Evolutionary conservation across 306 rosid species (phyloP).

Genomic region (Vigna trinervia): DNA sequence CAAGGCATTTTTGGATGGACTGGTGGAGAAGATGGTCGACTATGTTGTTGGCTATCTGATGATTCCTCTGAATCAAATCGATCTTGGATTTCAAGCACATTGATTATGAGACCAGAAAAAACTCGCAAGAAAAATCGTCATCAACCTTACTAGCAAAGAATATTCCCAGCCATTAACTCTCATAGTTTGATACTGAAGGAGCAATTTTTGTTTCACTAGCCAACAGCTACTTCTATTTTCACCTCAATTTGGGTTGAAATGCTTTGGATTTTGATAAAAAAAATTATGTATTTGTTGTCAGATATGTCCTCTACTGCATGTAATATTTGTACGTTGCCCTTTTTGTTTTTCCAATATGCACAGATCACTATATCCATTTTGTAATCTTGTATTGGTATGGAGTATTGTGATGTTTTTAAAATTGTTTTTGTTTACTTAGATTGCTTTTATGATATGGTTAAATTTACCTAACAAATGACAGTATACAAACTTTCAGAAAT

Average conservation of each 20-base stretch:
- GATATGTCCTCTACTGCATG: neutral
- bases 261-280: constrained; percentile 3
- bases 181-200: neutral
- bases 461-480: too few relatives aligned
- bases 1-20: constrained; percentile 89
- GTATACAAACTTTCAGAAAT: too few relatives aligned
- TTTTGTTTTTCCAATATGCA: neutral
- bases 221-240: constrained; percentile 19
- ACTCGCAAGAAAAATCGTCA: constrained; percentile 68
- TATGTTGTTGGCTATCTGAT: constrained; percentile 89
- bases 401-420: too few relatives aligned
- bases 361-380: neutral
- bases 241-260: constrained; percentile 1
- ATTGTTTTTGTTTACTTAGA: too few relatives aligned
- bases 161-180: neutral
- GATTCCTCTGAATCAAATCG: constrained; percentile 54
- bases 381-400: neutral
- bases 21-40: constrained; percentile 94
- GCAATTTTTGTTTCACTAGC: neutral
- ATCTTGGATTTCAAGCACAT: constrained; percentile 81
- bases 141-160: constrained; percentile 64
- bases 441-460: neutral
- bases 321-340: constrained; percentile 17
- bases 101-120: constrained; percentile 60
- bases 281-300: neutral